Evolutionary conservation across 257 asterid genomes (phyloP), one percentile per base, ranked within the genome.

Genomic region (Salvia hispanica): DNA sequence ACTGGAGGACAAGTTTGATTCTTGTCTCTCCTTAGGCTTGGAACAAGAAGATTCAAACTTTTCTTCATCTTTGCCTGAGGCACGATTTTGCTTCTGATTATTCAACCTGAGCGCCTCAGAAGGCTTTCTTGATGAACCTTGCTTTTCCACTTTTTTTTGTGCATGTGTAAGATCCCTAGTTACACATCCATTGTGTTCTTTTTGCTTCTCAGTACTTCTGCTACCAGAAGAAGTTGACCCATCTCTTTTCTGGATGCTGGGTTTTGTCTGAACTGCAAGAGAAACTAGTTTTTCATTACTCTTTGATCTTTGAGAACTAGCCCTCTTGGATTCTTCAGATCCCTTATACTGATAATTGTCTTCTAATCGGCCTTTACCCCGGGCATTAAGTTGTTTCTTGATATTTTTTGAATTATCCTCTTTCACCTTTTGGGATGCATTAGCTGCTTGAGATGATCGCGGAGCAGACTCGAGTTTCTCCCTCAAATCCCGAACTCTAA

Each of bases 1-100:
- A 72, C 66, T 80, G 62, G 82, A 62, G 5, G 90, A 74, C 70
- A 66, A 47, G 64, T 66, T 75, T 7, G 85, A 53, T 68, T 72
- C 73, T 74, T 85, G 85, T 71, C 81, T 84, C 65, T 79, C 92
- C 74, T 75, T 83, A 33, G 66, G 62, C 61, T 73, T 74, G 60
- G 88, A 79, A 65, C 64, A 71, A 31, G 88, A 78, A 63, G 83
- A 55, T 36, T 81, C 91, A 4, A 7, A 42, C 61, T 66, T 78
- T 65, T 77, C 85, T 7, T 63, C 73, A 4, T 70, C 89, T 76
- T 78, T 83, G 64, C 53, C 55, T n/a, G 84, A 71, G 57, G 72
- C 84, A 69, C 79, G 66, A 77, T 91, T 94, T 81, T 91, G 99
- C 85, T 84, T 94, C 86, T 84, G 97, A 73, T 88, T 87, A 68